Conservation (phyloP, 1,139 yeast species). For the Saccharomyces pastorianus region DNA sequence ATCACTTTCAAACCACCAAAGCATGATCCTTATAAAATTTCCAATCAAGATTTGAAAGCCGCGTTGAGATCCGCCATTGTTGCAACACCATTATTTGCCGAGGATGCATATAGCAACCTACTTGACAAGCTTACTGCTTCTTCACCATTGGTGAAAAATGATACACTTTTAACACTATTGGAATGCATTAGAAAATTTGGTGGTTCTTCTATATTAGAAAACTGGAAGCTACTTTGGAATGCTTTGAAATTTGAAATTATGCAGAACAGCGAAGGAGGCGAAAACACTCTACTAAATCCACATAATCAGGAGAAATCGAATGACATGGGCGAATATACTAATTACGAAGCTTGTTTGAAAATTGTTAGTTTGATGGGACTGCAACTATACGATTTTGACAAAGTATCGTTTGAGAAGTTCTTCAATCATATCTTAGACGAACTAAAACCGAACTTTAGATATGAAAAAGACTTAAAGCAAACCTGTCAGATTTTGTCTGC, state of each 20-base stretch:
- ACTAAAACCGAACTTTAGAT: conserved; percentile 46
- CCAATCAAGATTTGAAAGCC: conserved; percentile 60
- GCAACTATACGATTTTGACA: conserved; percentile 30
- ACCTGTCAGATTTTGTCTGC: conserved; percentile 52
- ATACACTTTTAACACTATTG: conserved; percentile 57
- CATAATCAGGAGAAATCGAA: neutral
- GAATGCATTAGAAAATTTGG: conserved; percentile 50
- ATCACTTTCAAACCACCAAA: conserved; percentile 91
- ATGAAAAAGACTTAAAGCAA: conserved; percentile 51
- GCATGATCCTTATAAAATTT: conserved; percentile 80
- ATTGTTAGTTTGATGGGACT: neutral
- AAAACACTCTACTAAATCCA: conserved; percentile 9
- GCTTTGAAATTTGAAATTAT: conserved; percentile 80
- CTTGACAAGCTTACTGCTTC: conserved; percentile 82
- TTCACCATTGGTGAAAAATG: conserved; percentile 67
- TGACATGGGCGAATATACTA: neutral
- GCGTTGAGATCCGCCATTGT: conserved; percentile 53
- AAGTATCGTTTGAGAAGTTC: conserved; percentile 32
- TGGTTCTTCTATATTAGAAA: conserved; percentile 37
- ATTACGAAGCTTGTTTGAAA: neutral
- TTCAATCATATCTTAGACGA: conserved; percentile 46
- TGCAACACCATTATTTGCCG: conserved; percentile 56
- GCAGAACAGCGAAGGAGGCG: conserved; percentile 53
- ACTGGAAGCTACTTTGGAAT: conserved; percentile 78
- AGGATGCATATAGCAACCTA: conserved; percentile 67